Evolutionary conservation across 2,329 filamentous ascomycete genomes (phyloP), one percentile per base, ranked within the genome.

Genomic region (Penicillium sp.): DNA sequence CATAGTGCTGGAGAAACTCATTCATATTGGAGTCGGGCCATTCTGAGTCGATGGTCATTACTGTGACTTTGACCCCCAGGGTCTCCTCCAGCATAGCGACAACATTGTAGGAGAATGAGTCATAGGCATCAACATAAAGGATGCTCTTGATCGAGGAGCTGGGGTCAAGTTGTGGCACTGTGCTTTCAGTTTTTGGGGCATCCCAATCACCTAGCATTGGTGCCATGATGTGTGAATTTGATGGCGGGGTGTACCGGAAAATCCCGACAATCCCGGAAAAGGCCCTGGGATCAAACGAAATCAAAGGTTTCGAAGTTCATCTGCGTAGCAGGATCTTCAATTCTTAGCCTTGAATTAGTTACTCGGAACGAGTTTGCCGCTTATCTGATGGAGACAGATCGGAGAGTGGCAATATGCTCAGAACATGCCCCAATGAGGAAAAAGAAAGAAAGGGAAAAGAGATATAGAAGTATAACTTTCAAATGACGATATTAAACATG

Each of bases 81-180:
- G 81, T 76, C 4, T 84, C 81, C 59, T 85, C 79, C 41, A 97
- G 77, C 31, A 95, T 79, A 6, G 87, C 83, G 46, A 94, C 82
- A 61, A 97, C 93, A 72, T 96, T 97, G 72, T 95, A 90, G 48
- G 89, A 88, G 71, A 96, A 98, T 37, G 90, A 96, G 73, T 98
- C 93, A 70, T 95, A 95, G 54, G 91, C 90, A 68, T 97, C 93
- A 58, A 98, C 77, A 71, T 95, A 95, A 55, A 97, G 80, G 54
- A 97, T 85, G 53, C 57, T 64, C 44, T 61, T 65, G 39, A 35
- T 10, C 22, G 54, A 26, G 43, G 31, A n/a, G 38, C 41, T 32
- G 17, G 31, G 37, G 10, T 31, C 38, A 17, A 45, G 22, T 19
- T 34, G 28, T 9, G 31, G 45, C 49, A 44, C 39, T 37, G 37